phyloP scores from a whole-genome alignment of 345 rosid genomes.

The Camelina neglecta region DNA sequence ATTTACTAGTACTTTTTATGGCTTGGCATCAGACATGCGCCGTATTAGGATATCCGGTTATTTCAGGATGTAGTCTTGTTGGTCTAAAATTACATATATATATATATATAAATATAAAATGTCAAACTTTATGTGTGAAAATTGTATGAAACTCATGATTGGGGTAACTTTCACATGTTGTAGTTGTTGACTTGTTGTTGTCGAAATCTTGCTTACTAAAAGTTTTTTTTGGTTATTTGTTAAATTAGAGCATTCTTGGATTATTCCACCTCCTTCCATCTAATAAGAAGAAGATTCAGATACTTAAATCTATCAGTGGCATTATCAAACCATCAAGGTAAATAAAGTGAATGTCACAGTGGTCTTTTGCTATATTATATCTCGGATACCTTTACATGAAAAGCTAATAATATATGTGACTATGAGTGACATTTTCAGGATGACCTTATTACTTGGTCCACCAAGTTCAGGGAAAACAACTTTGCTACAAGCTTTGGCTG shows the following conservation, averaged over 20 bases:
- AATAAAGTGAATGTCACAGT: background rate
- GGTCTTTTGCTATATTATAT: constrained; percentile 2
- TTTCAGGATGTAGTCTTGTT: background rate
- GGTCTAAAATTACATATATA: background rate
- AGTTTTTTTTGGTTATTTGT: background rate
- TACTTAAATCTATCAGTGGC: constrained; percentile 73
- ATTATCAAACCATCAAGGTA: constrained; percentile 88
- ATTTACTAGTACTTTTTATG: too few species aligned
- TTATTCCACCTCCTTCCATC: constrained; percentile 65
- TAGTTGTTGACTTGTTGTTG: too few species aligned
- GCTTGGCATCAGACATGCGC: too few species aligned
- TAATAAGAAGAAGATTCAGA: constrained; percentile 69
- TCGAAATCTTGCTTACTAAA: too few species aligned
- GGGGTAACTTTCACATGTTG: too few species aligned
- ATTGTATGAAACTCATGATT: too few species aligned
- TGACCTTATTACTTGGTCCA: constrained; percentile 89
- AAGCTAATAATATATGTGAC: too few species aligned
- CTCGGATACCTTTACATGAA: too few species aligned
- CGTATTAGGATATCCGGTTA: too few species aligned
- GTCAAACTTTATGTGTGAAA: constrained; percentile 1
- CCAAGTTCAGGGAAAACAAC: constrained; percentile 94
- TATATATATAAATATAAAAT: too few species aligned
- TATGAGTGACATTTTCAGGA: constrained; percentile 50
- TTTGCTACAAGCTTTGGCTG: constrained; percentile 71
- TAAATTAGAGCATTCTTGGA: constrained; percentile 59